phyloP scores from a whole-genome alignment of 805 yeast species.

The Pichia heedii region DNA sequence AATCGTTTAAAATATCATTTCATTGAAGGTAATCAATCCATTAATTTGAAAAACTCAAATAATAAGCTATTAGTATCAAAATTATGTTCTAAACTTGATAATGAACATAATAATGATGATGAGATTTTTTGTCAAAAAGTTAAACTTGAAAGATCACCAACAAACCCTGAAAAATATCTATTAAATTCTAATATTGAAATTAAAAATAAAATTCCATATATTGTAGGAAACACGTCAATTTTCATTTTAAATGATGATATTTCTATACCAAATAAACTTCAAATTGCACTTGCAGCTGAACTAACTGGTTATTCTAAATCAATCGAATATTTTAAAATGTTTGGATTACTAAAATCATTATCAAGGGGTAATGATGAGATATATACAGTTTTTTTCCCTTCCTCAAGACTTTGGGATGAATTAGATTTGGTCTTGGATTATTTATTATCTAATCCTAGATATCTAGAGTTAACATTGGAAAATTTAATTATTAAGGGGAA shows the following conservation, averaged over 20 bases:
- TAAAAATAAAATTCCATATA: conserved; percentile 28
- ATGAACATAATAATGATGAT: conserved; percentile 2
- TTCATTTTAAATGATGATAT: conserved; percentile 55
- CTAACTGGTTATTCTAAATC: conserved; percentile 57
- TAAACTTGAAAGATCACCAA: conserved; percentile 31
- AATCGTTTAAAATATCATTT: conserved; percentile 55
- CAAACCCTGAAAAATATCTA: conserved; percentile 21
- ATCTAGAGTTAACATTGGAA: conserved; percentile 44
- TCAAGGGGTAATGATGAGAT: conserved; percentile 43
- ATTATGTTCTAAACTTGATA: conserved; percentile 30
- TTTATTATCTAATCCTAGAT: conserved; percentile 41
- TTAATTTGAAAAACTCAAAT: background rate
- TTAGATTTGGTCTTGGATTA: conserved; percentile 53
- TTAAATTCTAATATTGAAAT: conserved; percentile 54
- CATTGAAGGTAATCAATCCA: conserved; percentile 32
- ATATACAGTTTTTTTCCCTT: conserved; percentile 72
- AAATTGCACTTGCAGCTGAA: conserved; percentile 52
- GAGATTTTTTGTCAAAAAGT: conserved; percentile 54
- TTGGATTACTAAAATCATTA: conserved; percentile 40
- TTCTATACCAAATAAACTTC: conserved; percentile 53
- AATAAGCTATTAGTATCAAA: conserved; percentile 37
- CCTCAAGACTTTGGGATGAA: conserved; percentile 61
- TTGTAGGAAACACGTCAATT: conserved; percentile 57
- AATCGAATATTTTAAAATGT: conserved; percentile 43
- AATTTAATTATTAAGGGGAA: conserved; percentile 49